Base-by-base conservation (phyloP, 371 early-diverging fungal genomes). In the Mucor racemosus region DNA sequence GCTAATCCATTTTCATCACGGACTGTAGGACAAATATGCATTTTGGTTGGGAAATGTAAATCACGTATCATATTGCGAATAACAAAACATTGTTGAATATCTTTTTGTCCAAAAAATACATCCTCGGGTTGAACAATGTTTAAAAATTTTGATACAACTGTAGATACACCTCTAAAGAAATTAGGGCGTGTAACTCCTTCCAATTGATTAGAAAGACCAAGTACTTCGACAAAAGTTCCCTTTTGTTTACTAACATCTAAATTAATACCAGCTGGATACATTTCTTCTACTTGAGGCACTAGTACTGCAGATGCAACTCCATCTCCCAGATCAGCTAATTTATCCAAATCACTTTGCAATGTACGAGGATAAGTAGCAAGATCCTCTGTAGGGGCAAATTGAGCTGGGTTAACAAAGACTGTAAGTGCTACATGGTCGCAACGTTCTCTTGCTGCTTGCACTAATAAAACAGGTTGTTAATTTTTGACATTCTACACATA, bases 91-190 rank as follows among this genome's bases (percentile, higher is more conserved):
- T 99, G 99, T 81, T 99, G 99, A 11, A 91, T 92, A 76, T 99
- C 99, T 80, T 99, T 99, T 77, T 99, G 98, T 3, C 99, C 99
- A 78, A 99, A 96, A 69, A 80, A 93, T 9, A 92, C 93, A 38
- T 82, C 68, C 17, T 92, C 90, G 4, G 99, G 98, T 80, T 91
- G 89, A 31, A 82, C 89, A 44, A 93, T 90, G 75, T 96, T 95
- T 68, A 99, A 88, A 44, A 99, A 90, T 80, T 97, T 99, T 54
- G 92, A 77, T 15, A 97, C 97, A 4, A 99, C 92, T 0, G 99
- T 99, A 2, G 96, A 93, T 3, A 99, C 99, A 39, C 99, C 99
- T 44, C 97, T 88, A 86, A 99, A 99, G 77, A 98, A 98, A 71
- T 93, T 92, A n/a, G 98, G 97, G 0, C 99, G 88, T 1, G 94